phyloP scores from a whole-genome alignment of 2,329 filamentous ascomycete species.

The Ceratocystis colombiana region DNA sequence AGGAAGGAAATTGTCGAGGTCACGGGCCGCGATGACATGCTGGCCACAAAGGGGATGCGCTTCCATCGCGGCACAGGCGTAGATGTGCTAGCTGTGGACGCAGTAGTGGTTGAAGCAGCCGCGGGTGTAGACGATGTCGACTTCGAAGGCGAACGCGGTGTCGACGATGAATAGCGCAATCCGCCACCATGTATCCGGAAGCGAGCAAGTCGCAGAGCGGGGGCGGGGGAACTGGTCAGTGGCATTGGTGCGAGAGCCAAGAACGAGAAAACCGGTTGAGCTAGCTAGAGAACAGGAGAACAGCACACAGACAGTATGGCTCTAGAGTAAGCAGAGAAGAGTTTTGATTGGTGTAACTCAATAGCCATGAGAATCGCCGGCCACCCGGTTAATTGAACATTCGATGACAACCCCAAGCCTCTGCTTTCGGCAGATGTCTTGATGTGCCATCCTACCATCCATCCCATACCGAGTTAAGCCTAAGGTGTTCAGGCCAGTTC shows the following conservation, averaged over 20 bases:
- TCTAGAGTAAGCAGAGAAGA: too few species aligned
- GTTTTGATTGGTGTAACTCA: too few species aligned
- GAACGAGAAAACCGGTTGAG: too few species aligned
- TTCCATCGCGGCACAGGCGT: conserved; percentile 10
- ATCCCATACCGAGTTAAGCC: too few species aligned
- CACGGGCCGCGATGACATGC: conserved; percentile 64
- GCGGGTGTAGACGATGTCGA: neutral
- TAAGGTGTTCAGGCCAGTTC: neutral
- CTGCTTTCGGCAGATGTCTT: too few species aligned
- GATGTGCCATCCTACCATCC: too few species aligned
- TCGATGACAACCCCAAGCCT: too few species aligned
- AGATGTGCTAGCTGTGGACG: neutral
- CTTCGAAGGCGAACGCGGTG: neutral
- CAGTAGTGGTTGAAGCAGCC: neutral
- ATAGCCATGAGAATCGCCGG: too few species aligned
- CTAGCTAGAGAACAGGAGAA: too few species aligned
- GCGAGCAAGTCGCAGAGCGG: neutral
- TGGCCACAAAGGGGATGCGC: conserved; percentile 48
- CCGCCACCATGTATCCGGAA: neutral
- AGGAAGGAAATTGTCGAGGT: conserved; percentile 80
- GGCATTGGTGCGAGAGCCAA: neutral
- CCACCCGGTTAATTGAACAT: too few species aligned
- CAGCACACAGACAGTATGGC: too few species aligned
- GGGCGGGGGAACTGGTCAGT: neutral
- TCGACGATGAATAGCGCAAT: conserved; percentile 10